These are phyloP conservation scores for Lithospermum erythrorhizon DNA, from an alignment of 257 asterid species.

Conservation along the genomic window DNA sequence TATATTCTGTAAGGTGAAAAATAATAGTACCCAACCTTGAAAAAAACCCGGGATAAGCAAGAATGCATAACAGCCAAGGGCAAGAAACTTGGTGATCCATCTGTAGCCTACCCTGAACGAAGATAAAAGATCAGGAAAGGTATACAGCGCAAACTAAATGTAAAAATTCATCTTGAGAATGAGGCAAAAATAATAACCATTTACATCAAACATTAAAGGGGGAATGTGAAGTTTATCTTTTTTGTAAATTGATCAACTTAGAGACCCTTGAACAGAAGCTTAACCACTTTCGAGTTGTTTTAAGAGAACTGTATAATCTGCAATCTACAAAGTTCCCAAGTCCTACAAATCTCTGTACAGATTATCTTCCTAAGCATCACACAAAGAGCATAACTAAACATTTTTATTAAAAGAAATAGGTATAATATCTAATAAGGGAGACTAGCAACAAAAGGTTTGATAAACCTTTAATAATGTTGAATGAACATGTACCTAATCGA, in stretches of 20 bases:
- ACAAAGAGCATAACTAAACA: background rate
- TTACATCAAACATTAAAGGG: background rate
- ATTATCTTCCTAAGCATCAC: background rate
- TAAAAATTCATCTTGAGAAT: background rate
- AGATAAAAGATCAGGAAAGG: slow-evolving; percentile 26
- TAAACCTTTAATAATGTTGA: too few species aligned
- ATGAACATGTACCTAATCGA: too few species aligned
- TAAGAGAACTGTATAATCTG: background rate
- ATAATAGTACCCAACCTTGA: slow-evolving; percentile 51
- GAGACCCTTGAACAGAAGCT: background rate
- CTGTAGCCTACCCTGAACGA: slow-evolving; percentile 86
- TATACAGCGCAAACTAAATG: slow-evolving; percentile 4
- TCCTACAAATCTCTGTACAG: background rate
- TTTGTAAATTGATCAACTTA: too few species aligned
- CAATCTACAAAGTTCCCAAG: background rate
- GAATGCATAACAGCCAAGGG: slow-evolving; percentile 79
- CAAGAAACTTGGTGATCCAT: slow-evolving; percentile 78
- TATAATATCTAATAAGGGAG: background rate
- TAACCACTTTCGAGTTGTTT: background rate
- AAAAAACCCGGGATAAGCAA: slow-evolving; percentile 83
- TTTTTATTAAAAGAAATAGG: too few species aligned
- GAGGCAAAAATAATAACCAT: background rate
- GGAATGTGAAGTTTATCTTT: background rate
- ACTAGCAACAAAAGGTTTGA: background rate
- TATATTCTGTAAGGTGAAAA: background rate